Evolutionary conservation across 306 rosid genomes (phyloP).

Genomic region (Acacia melanoxylon): DNA sequence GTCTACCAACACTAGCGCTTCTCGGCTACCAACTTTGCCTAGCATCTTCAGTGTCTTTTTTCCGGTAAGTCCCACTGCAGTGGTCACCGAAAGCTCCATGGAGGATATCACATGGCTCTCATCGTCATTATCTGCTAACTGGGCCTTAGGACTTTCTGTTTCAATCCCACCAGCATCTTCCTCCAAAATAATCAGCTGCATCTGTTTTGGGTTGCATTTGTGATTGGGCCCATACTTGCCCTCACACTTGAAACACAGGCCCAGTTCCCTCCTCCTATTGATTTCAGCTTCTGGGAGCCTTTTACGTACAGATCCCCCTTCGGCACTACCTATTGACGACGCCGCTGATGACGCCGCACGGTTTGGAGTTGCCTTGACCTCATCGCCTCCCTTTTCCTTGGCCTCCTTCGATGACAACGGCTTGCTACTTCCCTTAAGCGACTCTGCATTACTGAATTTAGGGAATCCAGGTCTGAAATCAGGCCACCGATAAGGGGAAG

Average conservation of each 20-base stretch:
- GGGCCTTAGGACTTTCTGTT: not conserved
- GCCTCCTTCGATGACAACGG: too few species aligned
- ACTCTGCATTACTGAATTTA: not conserved
- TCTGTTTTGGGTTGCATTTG: not conserved
- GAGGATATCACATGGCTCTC: too few species aligned
- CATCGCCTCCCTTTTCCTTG: too few species aligned
- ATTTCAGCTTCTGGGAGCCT: not conserved
- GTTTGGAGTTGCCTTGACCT: too few species aligned
- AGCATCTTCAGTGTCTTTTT: too few species aligned
- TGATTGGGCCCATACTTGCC: not conserved
- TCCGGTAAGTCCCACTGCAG: too few species aligned
- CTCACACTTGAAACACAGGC: not conserved
- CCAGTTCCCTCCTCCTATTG: not conserved
- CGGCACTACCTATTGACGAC: too few species aligned
- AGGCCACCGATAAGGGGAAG: not conserved
- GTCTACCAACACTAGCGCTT: too few species aligned
- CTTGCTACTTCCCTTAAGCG: rapidly evolving
- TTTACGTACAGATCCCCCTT: too few species aligned
- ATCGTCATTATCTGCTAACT: rapidly evolving
- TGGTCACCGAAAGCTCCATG: too few species aligned
- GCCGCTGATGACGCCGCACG: too few species aligned
- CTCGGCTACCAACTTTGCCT: too few species aligned
- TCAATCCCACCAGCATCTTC: not conserved
- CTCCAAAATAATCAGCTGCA: rapidly evolving
- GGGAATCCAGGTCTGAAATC: not conserved